Percentiles rank a stretch among this genome's conserved stretches.
These are phyloP conservation scores for Dacryopinax spathularia DNA, from an alignment of 768 basidiomycete species.

Conservation along the genomic window DNA sequence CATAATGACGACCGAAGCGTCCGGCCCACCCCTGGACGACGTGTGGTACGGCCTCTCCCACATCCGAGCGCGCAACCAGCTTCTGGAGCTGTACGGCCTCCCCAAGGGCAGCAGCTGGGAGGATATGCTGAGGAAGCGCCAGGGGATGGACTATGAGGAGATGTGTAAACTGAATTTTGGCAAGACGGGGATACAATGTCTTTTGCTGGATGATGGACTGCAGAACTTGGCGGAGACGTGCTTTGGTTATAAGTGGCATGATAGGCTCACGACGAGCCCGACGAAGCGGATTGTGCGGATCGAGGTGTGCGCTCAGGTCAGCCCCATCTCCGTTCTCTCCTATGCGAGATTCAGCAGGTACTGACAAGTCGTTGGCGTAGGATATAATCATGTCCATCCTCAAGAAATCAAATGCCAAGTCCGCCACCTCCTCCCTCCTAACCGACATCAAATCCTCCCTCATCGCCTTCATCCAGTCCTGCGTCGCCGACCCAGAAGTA, in stretches of 20 bases:
- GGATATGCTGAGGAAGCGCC: slow-evolving; percentile 37
- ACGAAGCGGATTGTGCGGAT: slow-evolving; percentile 53
- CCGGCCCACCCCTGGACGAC: slow-evolving; percentile 39
- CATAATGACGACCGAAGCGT: slow-evolving; percentile 51
- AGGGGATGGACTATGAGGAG: slow-evolving; percentile 35
- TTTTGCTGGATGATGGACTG: slow-evolving; percentile 64
- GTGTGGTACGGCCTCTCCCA: slow-evolving; percentile 44
- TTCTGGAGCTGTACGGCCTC: slow-evolving; percentile 38
- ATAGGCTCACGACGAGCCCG: slow-evolving; percentile 38
- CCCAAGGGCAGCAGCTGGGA: slow-evolving; percentile 38
- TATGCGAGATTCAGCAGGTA: background rate
- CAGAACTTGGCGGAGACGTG: slow-evolving; percentile 34
- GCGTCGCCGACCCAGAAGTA: slow-evolving; percentile 36
- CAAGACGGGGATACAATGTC: slow-evolving; percentile 44
- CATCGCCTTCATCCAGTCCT: slow-evolving; percentile 23
- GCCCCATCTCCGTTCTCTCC: slow-evolving; percentile 4
- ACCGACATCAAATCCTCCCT: slow-evolving; percentile 17
- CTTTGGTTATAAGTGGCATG: slow-evolving; percentile 47
- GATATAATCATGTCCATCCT: slow-evolving; percentile 7
- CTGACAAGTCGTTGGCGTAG: background rate
- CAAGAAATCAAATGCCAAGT: background rate
- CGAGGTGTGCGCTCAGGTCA: slow-evolving; percentile 58
- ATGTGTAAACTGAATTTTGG: slow-evolving; percentile 45
- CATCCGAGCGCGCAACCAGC: slow-evolving; percentile 41
- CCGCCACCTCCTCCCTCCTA: background rate